Evolutionary conservation across 2,329 filamentous ascomycete genomes (phyloP).

Genomic region (Xylariaceae sp.): DNA sequence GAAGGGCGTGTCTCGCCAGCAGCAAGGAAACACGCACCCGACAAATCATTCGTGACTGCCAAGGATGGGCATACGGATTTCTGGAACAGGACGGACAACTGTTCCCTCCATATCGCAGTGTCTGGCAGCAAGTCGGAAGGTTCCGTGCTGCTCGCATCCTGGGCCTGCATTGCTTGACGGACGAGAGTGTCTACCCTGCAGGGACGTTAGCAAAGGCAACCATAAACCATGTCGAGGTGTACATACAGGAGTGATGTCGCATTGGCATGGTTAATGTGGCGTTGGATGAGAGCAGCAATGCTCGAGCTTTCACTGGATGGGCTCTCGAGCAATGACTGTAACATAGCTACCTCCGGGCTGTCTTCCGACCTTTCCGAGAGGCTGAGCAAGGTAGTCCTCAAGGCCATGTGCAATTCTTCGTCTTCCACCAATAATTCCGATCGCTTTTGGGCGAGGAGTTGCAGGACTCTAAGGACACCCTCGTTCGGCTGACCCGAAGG

Average conservation of each 20-base stretch:
- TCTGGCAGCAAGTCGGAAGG: conserved; percentile 52
- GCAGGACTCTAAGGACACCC: conserved; percentile 40
- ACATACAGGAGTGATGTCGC: conserved; percentile 47
- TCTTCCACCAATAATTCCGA: conserved; percentile 41
- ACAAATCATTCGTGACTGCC: conserved; percentile 67
- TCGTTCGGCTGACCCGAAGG: conserved; percentile 20
- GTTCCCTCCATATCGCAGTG: conserved; percentile 57
- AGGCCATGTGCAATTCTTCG: conserved; percentile 40
- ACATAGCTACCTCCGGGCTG: conserved; percentile 33
- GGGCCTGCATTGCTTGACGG: conserved; percentile 40
- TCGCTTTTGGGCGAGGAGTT: conserved; percentile 41
- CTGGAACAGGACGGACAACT: conserved; percentile 53
- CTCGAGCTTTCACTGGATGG: conserved; percentile 39
- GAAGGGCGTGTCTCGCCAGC: conserved; percentile 24
- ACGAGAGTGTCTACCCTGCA: conserved; percentile 48
- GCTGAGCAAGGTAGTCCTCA: conserved; percentile 49
- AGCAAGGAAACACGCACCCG: conserved; percentile 64
- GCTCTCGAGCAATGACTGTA: conserved; percentile 44
- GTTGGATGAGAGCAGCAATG: conserved; percentile 47
- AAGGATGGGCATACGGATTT: conserved; percentile 55
- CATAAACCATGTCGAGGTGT: neutral
- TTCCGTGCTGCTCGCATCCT: conserved; percentile 24
- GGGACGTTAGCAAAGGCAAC: conserved; percentile 15
- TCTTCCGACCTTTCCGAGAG: conserved; percentile 46
- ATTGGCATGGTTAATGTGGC: conserved; percentile 47